Conservation (phyloP, 345 rosid genomes). For the Mercurialis annua region DNA sequence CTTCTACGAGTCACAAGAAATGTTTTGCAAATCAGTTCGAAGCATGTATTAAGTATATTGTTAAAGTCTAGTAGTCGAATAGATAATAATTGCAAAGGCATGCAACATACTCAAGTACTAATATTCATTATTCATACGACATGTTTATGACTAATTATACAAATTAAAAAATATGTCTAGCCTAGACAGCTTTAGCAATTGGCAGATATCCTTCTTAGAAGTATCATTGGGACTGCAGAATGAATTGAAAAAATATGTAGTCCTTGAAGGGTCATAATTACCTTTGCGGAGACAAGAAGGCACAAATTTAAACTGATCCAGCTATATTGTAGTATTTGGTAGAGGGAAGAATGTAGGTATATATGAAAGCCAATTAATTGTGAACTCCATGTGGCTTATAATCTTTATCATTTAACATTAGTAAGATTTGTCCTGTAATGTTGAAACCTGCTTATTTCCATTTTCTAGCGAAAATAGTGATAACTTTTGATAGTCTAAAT, state of each 20-base stretch:
- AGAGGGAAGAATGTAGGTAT: neutral
- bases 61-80: neutral
- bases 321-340: neutral
- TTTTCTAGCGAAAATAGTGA: neutral
- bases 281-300: neutral
- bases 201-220: neutral
- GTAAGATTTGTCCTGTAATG: no score
- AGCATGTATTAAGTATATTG: neutral
- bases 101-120: neutral
- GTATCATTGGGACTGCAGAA: neutral
- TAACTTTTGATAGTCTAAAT: neutral
- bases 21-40: constrained; percentile 2
- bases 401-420: no score
- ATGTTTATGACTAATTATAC: neutral
- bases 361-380: neutral
- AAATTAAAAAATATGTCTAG: neutral
- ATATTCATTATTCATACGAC: neutral
- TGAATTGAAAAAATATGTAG: neutral
- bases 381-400: neutral
- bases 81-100: neutral
- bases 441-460: neutral
- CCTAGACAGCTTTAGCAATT: neutral
- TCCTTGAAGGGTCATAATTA: neutral
- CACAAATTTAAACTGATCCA: neutral
- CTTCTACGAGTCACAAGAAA: constrained; percentile 11